Evolutionary conservation across 2,329 filamentous ascomycete species (phyloP).

Genomic region (Ophiostoma angusticollis): DNA sequence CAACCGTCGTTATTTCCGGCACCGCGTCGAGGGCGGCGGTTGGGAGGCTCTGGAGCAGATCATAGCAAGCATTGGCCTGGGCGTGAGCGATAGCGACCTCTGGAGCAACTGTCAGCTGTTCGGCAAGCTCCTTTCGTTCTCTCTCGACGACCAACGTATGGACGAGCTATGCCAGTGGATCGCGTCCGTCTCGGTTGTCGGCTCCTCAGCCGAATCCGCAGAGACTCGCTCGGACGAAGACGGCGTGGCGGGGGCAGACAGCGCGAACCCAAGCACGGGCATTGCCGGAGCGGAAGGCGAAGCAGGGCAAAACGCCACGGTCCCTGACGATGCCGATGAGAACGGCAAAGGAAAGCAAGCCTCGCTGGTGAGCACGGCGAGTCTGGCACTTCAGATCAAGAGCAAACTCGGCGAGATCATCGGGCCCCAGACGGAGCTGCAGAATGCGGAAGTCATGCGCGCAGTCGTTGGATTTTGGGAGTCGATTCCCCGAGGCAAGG

Average conservation of each 20-base stretch:
- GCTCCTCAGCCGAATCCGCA: background rate
- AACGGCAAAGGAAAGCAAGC: constrained; percentile 2
- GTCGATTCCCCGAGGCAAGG: constrained; percentile 38
- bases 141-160: constrained; percentile 63
- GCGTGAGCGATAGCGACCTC: constrained; percentile 52
- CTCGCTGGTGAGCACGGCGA: constrained; percentile 12
- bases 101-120: constrained; percentile 63
- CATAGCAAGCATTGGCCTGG: constrained; percentile 53
- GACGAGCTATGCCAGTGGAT: constrained; percentile 52
- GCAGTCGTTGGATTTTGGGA: constrained; percentile 52
- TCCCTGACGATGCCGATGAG: background rate
- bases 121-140: constrained; percentile 69
- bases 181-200: constrained; percentile 13
- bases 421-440: constrained; percentile 37
- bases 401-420: constrained; percentile 35
- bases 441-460: constrained; percentile 50
- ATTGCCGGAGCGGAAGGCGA: too few relatives aligned
- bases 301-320: background rate
- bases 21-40: constrained; percentile 61
- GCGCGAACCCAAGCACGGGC: too few relatives aligned
- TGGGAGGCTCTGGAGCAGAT: constrained; percentile 66
- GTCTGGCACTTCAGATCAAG: constrained; percentile 18
- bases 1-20: constrained; percentile 77
- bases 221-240: too few relatives aligned
- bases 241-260: too few relatives aligned